A percentile compares a stretch with the other conserved stretches of the same genome.
Evolutionary conservation across 257 asterid genomes (phyloP).

Genomic region (Vinca minor): DNA sequence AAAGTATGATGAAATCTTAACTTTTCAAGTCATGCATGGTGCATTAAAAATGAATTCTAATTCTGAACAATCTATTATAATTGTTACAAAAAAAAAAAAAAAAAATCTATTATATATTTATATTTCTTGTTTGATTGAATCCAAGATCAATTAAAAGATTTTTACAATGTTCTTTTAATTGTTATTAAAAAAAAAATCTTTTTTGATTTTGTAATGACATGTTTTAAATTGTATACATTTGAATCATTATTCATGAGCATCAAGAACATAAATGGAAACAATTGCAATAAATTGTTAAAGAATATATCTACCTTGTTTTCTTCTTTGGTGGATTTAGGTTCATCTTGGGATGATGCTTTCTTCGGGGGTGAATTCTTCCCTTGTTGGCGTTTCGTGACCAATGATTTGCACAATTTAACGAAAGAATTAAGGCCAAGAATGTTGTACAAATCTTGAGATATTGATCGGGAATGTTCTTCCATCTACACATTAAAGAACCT

Average conservation of each 20-base stretch:
- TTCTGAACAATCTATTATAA: too few relatives aligned
- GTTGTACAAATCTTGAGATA: slow-evolving; percentile 33
- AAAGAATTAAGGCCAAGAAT: slow-evolving; percentile 37
- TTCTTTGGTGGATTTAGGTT: slow-evolving; percentile 23
- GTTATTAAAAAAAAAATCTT: too few relatives aligned
- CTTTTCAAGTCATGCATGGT: too few relatives aligned
- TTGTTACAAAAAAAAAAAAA: too few relatives aligned
- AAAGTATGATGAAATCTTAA: too few relatives aligned
- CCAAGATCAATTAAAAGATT: not conserved
- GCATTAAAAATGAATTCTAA: too few relatives aligned
- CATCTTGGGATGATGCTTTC: slow-evolving; percentile 14
- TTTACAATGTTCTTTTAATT: too few relatives aligned
- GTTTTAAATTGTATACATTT: not conserved
- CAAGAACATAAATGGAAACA: not conserved
- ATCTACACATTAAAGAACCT: slow-evolving; percentile 16
- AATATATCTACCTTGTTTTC: slow-evolving; percentile 20
- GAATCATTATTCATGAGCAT: not conserved
- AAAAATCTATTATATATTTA: too few relatives aligned
- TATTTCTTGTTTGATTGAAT: not conserved
- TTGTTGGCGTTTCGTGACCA: slow-evolving; percentile 41
- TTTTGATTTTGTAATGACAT: not conserved
- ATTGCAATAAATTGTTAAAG: not conserved
- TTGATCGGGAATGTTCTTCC: slow-evolving; percentile 45
- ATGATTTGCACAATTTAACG: slow-evolving; percentile 41
- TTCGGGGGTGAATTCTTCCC: slow-evolving; percentile 13